Evolutionary conservation across 768 basidiomycete species (phyloP).

Genomic region (Tephrocybe sp.): DNA sequence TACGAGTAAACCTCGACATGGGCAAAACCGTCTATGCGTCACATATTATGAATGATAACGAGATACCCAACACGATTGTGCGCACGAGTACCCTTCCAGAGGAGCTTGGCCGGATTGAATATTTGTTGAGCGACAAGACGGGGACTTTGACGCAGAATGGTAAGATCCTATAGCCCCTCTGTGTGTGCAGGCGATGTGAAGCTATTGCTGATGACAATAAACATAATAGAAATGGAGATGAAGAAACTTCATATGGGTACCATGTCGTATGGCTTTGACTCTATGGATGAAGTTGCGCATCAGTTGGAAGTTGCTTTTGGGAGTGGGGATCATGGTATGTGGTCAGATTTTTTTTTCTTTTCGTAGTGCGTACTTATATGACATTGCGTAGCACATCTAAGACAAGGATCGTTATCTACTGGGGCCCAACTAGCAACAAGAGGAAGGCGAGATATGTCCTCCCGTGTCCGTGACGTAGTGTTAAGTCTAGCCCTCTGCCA

Average conservation of each 20-base stretch:
- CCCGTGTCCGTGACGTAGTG: constrained; percentile 88
- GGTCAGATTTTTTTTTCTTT: neutral
- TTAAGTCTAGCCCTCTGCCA: constrained; percentile 93
- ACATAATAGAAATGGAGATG: constrained; percentile 91
- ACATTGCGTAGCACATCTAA: constrained; percentile 32
- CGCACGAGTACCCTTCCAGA: constrained; percentile 97
- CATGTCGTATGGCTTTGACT: constrained; percentile 92
- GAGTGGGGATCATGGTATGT: constrained; percentile 51
- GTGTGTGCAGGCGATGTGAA: neutral
- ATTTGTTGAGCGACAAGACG: constrained; percentile 96
- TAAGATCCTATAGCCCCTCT: constrained; percentile 33
- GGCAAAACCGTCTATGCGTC: constrained; percentile 98
- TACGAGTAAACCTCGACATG: constrained; percentile 99
- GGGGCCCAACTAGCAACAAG: constrained; percentile 82
- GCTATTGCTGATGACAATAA: neutral
- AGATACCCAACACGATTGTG: constrained; percentile 95
- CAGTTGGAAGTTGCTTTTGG: constrained; percentile 88
- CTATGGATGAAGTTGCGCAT: constrained; percentile 98
- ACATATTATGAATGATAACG: constrained; percentile 88
- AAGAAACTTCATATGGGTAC: constrained; percentile 99
- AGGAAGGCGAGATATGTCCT: constrained; percentile 93
- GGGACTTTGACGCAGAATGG: constrained; percentile 98
- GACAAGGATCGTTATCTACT: constrained; percentile 61
- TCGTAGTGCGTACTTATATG: neutral
- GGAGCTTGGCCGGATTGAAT: constrained; percentile 93